Evolutionary conservation across 2,329 filamentous ascomycete genomes (phyloP), one percentile per base, ranked within the genome.

Genomic region (Hymenoscyphus occultus): DNA sequence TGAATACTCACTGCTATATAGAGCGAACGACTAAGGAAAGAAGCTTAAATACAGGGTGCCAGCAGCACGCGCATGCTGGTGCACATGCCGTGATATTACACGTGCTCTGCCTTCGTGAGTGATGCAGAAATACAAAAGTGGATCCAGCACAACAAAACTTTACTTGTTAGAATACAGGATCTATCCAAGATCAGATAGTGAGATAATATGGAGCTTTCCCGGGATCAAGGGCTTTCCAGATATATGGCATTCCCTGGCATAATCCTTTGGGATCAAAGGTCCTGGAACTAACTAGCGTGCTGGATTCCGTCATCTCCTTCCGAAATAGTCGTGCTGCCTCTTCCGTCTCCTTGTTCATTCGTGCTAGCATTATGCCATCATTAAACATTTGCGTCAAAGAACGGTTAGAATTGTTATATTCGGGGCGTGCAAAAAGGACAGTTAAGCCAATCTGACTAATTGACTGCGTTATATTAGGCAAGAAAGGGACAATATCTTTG

Each of bases 201-300:
- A 65, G 45, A 60, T 54, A 62, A 56, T 62, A 62, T 28, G 60
- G 64, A 9, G 60, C 39, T 45, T 35, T 35, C 40, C 42, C 16
- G 1, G 69, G 69, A 64, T 72, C 69, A 14, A 70, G 57, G 39
- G 48, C 62, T 57, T 56, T 65, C 61, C 64, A 83, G 1, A 82
- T 57, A 66, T 81, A 82, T 5, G 81, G 81, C 80, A 81, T 82
- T 1, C 80, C 80, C 65, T 78, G 75, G 67, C 76, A 77, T 56
- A 83, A 73, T 0, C 81, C 81, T 5, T 78, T 58, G 2, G 63
- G 64, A 65, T 80, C 80, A 71, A 84, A 83, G 0, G 28, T 66
- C n/a, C 79, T 76, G 5, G 64, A 71, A n/a, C 72, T 71, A 12
- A 82, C 71, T 35, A 72, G 67, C 2, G 70, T 61, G 69, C 80